Base-by-base conservation (phyloP, 2,329 filamentous ascomycete species). In the Neobulgaria alba region DNA sequence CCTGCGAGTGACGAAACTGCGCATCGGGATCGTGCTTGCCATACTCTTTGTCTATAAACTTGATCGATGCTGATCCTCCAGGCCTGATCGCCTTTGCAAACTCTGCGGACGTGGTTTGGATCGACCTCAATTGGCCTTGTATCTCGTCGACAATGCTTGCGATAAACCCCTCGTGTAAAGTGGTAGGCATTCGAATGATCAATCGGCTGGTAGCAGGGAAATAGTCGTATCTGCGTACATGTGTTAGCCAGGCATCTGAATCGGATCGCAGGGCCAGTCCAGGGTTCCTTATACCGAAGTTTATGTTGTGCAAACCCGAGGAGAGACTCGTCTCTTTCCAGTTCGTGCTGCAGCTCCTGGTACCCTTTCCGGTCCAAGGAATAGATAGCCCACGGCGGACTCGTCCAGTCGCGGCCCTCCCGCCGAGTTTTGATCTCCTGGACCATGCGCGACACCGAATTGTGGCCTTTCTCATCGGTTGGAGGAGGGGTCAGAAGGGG, bases 161-260 rank as follows among this genome's bases (percentile, higher is more conserved):
- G 35, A 29, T 16, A 30, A 53, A 30, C 18, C 41, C 36, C 39
- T 53, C 46, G 41, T 53, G 50, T 15, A 47, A 41, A 39, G 29
- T 17, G 29, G 41, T 41, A 36, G 48, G 43, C 50, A 53, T 51
- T 23, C 50, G 50, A 46, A 53, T 33, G 38, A 48, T 32, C 23
- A 44, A 45, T 43, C 41, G 29, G 16, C 41, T 18, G 17, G 17
- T 26, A 31, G 29, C 26, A 29, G 50, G 42, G 36, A 47, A 42
- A 41, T 49, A 53, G 44, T 53, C 48, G 46, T 51, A 36, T 39
- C 49, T 51, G 39, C 39, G 33, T 7, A 38, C 18, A 18, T 46
- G 21, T n/a, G n/a, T n/a, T n/a, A n/a, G n/a, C n/a, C n/a, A n/a
- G n/a, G n/a, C n/a, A n/a, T n/a, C n/a, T n/a, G n/a, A n/a, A 36